Percentiles rank a stretch among this genome's conserved stretches.
These are phyloP conservation scores for Tolypocladium ophioglossoides DNA, from an alignment of 2,329 filamentous ascomycete genomes.

Conservation along the genomic window DNA sequence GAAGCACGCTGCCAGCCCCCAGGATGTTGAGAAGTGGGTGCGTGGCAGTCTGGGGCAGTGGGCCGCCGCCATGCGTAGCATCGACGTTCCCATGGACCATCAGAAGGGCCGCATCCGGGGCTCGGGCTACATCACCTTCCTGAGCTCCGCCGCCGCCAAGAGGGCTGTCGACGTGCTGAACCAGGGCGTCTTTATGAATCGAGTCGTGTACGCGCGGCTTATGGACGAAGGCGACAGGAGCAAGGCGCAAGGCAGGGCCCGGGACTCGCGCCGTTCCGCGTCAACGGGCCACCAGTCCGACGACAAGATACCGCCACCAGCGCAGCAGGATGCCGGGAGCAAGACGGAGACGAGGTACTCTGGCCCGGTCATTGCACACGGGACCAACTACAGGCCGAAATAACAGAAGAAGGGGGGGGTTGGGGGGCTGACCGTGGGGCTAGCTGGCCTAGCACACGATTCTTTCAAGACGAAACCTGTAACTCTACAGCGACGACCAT, in stretches of 20 bases:
- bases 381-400: slow-evolving; percentile 1
- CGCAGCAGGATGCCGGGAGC: background rate
- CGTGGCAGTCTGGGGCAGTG: slow-evolving; percentile 11
- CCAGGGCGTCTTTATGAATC: slow-evolving; percentile 14
- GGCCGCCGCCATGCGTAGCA: slow-evolving; percentile 8
- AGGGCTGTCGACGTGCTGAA: slow-evolving; percentile 14
- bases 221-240: slow-evolving; percentile 5
- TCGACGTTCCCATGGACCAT: slow-evolving; percentile 14
- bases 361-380: slow-evolving; percentile 3
- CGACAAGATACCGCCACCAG: background rate
- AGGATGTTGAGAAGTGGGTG: slow-evolving; percentile 18
- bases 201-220: slow-evolving; percentile 12
- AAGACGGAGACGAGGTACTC: background rate
- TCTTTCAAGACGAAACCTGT: background rate
- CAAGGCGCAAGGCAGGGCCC: slow-evolving; percentile 2
- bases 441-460: background rate
- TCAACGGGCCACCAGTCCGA: background rate
- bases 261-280: background rate
- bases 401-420: background rate
- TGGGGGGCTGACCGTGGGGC: background rate
- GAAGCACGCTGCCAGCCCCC: slow-evolving; percentile 8
- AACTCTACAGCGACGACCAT: background rate
- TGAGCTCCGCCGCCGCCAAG: slow-evolving; percentile 10
- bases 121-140: slow-evolving; percentile 14
- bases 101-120: slow-evolving; percentile 14